A percentile compares a stretch with the other conserved stretches of the same genome.
Evolutionary conservation across 805 yeast species (phyloP).

Genomic region (Lachancea kluyveri): DNA sequence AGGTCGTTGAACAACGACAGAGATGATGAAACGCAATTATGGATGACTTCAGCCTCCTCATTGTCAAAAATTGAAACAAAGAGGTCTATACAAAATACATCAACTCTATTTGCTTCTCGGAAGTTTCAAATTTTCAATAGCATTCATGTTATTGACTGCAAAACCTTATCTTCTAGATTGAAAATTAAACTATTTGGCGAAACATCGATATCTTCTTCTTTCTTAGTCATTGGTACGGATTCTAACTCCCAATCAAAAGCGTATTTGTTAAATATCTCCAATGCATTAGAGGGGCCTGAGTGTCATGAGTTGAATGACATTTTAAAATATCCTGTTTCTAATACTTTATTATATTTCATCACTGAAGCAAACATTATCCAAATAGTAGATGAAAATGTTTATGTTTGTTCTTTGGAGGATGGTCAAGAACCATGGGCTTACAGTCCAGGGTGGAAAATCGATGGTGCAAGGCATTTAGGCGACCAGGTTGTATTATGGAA

Average conservation of each 20-base stretch:
- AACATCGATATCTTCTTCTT: not conserved
- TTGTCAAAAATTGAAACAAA: conserved; percentile 12
- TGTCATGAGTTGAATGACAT: conserved; percentile 18
- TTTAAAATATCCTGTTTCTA: conserved; percentile 7
- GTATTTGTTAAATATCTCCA: conserved; percentile 7
- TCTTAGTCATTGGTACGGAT: conserved; percentile 12
- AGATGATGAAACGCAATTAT: conserved; percentile 10
- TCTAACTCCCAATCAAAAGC: conserved; percentile 5
- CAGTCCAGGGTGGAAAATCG: conserved; percentile 10
- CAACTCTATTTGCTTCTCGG: not conserved
- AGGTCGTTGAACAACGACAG: not conserved
- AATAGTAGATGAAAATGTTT: conserved; percentile 10
- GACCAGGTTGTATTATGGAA: conserved; percentile 17
- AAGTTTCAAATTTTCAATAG: not conserved
- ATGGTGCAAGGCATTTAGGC: conserved; percentile 9
- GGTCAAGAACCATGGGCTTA: conserved; percentile 1
- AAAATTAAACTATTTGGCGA: conserved; percentile 1
- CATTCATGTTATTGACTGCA: conserved; percentile 2
- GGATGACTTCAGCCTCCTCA: conserved; percentile 19
- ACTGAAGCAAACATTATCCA: conserved; percentile 13
- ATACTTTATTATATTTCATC: conserved; percentile 9
- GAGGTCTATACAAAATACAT: not conserved
- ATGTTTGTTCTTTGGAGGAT: conserved; percentile 7
- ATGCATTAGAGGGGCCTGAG: conserved; percentile 3
- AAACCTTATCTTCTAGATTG: conserved; percentile 1